Evolutionary conservation across 1,284 basidiomycete species (phyloP).

Genomic region (Heimioporus retisporus): DNA sequence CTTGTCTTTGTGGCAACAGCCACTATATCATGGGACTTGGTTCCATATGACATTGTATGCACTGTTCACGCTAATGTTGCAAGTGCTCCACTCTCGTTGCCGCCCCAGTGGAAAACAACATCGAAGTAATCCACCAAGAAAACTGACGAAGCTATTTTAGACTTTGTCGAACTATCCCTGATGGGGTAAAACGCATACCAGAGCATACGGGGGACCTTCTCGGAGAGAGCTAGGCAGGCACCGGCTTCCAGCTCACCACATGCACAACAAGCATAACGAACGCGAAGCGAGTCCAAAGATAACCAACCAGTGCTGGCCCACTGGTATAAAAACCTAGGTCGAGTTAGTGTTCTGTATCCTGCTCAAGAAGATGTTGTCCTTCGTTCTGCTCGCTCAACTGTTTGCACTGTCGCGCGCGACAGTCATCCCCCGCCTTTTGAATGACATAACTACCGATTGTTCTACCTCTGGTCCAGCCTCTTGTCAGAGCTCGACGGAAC

Average conservation of each 20-base stretch:
- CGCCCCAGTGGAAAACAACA: constrained; percentile 7
- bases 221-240: too few species aligned
- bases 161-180: neutral
- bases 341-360: neutral
- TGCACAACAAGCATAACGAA: constrained; percentile 1
- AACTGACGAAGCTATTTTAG: too few species aligned
- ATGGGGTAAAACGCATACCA: neutral
- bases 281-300: neutral
- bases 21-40: too few species aligned
- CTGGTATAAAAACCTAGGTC: constrained; percentile 26
- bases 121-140: too few species aligned
- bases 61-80: too few species aligned
- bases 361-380: constrained; percentile 20
- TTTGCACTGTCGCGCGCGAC: constrained; percentile 21
- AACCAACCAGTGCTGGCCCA: too few species aligned
- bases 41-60: too few species aligned
- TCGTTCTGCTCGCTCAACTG: constrained; percentile 29
- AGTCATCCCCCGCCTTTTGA: constrained; percentile 41
- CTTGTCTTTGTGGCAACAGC: too few species aligned
- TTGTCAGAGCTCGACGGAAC: constrained; percentile 55
- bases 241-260: too few species aligned
- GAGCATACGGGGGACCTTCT: neutral
- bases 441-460: constrained; percentile 52
- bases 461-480: constrained; percentile 51
- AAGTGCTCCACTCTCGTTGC: neutral